Evolutionary conservation across 192 early-diverging fungal genomes (phyloP), one percentile per base, ranked within the genome.

Genomic region (Chytriomyces confervae): DNA sequence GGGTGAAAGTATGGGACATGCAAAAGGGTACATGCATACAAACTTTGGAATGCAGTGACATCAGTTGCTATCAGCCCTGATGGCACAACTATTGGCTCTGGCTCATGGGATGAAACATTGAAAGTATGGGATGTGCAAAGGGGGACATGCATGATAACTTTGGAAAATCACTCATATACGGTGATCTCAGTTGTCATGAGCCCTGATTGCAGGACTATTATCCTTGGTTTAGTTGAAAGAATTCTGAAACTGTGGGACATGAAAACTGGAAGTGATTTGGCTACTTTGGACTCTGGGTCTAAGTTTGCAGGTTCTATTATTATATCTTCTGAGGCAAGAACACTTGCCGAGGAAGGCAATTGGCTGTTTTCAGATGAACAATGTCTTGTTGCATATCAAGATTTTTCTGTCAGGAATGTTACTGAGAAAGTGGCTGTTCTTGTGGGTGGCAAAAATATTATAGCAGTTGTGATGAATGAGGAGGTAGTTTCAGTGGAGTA

Each of bases 141-240:
- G 7, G 57, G 44, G 29, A 49, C 60, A 1, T n/a, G 20, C 2
- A 60, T 2, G 0, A 5, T 47, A 49, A 43, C 44, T 57, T 5
- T 78, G 7, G 62, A 2, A n/a, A 36, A 0, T 36, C 29, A 36
- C 29, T 0, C 1, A 36, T 0, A 36, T 36, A 2, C 2, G 1
- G 2, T 36, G 29, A 36, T 2, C 29, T 72, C 66, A 9, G 68
- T 77, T 8, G 60, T 46, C 0, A 20, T 79, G 0, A 27, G 61
- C 8, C 18, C 27, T 18, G 69, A 79, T 48, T 16, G 36, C 8
- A 48, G n/a, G 16, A 44, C 45, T 46, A 20, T 74, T 49, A 92
- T 94, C 16, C 92, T 92, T 66, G 94, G 93, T 45, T 93, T 91
- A 69, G 78, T 93, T 69, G 95, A 96, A 81, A 91, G 91, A 77